A percentile compares a stretch with the other conserved stretches of the same genome.
phyloP scores from a whole-genome alignment of 164 flowering plant species.

The Aristolochia fimbriata region DNA sequence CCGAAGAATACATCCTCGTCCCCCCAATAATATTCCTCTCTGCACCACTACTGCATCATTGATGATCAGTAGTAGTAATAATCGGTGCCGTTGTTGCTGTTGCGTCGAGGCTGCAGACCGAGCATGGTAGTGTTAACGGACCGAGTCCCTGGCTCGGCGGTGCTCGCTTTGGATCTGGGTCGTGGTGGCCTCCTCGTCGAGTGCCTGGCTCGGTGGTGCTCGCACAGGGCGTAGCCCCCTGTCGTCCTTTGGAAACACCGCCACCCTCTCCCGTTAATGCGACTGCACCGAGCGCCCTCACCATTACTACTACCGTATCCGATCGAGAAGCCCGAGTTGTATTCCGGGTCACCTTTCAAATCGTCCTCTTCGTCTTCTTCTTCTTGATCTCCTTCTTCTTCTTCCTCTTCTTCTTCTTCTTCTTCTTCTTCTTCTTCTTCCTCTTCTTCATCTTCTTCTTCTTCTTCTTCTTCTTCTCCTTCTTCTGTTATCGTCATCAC shows the following conservation, averaged over 20 bases:
- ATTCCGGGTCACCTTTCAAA: not conserved
- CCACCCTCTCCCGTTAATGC: conserved; percentile 87
- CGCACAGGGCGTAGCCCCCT: conserved; percentile 78
- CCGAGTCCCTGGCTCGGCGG: conserved; percentile 39
- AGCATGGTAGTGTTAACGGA: no score
- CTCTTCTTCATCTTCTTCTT: not conserved
- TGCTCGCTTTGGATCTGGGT: conserved; percentile 77
- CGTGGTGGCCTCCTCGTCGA: not conserved
- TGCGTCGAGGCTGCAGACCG: no score
- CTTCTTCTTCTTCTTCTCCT: not conserved
- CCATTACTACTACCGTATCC: no score
- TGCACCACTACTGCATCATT: no score
- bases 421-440: not conserved
- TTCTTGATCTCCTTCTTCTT: not conserved
- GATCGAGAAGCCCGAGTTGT: not conserved
- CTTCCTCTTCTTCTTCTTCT: not conserved
- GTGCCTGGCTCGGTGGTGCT: conserved; percentile 64
- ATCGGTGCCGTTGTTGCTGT: no score
- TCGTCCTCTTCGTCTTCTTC: not conserved
- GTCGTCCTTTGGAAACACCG: conserved; percentile 75
- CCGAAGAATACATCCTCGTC: no score
- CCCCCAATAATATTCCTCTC: no score
- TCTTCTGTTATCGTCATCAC: not conserved
- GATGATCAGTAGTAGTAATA: no score
- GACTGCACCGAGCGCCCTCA: conserved; percentile 69